Evolutionary conservation across 805 yeast species (phyloP), one percentile per base, ranked within the genome.

Genomic region (Lipomyces yamadae): DNA sequence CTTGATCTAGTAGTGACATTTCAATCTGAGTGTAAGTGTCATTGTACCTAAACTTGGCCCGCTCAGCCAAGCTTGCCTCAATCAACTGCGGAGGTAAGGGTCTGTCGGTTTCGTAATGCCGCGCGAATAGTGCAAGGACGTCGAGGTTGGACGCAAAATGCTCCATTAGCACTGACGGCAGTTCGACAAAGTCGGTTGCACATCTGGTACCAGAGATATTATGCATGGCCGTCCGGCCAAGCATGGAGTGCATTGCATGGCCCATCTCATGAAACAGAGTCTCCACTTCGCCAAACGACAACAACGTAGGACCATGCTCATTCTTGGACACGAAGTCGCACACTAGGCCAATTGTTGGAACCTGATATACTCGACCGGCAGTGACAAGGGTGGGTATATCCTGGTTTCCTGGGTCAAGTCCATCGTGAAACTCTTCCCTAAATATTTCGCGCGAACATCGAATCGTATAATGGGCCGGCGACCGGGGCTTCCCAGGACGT

Each of bases 251-350:
- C 86, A 95, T 90, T 0, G 98, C 98, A 78, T 95, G 99, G 0
- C 99, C 99, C 97, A 95, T 92, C 78, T 95, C 99, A 78, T 95
- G 99, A 80, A 95, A 95, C 24, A 95, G 80, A 0, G 99, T 95
- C 73, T 94, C 97, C 29, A 94, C 92, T 74, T 95, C 98, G 65
- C 83, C 85, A 65, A 91, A 81, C 11, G 88, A 81, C 52, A 94
- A 78, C 24, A 90, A 79, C 37, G 93, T 87, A 30, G 85, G 84
- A 4, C 72, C 70, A 37, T 78, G 82, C 2, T 78, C 76, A 18
- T 78, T 74, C 45, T 79, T 80, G 1, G 80, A 78, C 18, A 64
- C 37, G 76, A 95, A 94, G 74, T 92, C 92, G 76, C 98, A 95
- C 18, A 92, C 91, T 32, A 94, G 80, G 0, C 96, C 91, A 59